Percentiles rank a stretch among this genome's conserved stretches.
phyloP scores from a whole-genome alignment of 2,329 filamentous ascomycete species.

The Hypoxylon sp. region DNA sequence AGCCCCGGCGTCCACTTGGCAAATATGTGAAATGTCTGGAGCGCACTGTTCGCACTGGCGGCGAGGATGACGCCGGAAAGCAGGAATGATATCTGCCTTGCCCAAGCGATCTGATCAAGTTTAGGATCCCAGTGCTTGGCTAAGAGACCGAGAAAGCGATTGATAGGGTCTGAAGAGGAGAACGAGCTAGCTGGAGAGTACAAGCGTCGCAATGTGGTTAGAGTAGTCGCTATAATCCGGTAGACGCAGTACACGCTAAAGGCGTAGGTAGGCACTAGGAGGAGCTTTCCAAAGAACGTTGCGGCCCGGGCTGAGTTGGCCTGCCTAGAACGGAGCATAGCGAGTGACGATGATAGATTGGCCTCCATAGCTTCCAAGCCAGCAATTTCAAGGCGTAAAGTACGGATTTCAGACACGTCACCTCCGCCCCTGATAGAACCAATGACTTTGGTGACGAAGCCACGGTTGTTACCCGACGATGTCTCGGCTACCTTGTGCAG shows the following conservation, averaged over 20 bases:
- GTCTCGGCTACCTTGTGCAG: conserved; percentile 65
- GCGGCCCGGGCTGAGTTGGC: conserved; percentile 71
- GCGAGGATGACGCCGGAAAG: conserved; percentile 84
- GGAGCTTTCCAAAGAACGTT: conserved; percentile 70
- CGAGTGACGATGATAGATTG: conserved; percentile 71
- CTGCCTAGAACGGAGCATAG: conserved; percentile 68
- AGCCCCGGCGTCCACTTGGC: conserved; percentile 75
- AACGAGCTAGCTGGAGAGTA: conserved; percentile 61
- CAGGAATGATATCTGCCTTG: conserved; percentile 83
- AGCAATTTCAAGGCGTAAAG: conserved; percentile 76
- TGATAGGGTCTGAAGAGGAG: conserved; percentile 81
- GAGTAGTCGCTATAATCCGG: conserved; percentile 75
- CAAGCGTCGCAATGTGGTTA: conserved; percentile 71
- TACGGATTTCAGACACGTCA: conserved; percentile 65
- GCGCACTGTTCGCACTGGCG: conserved; percentile 79
- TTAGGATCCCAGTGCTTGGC: conserved; percentile 85
- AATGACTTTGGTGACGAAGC: conserved; percentile 77
- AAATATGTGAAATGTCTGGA: conserved; percentile 87
- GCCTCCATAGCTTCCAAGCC: conserved; percentile 83
- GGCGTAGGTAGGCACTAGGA: conserved; percentile 68
- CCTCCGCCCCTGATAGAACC: conserved; percentile 73
- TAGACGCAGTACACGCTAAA: conserved; percentile 88
- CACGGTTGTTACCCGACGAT: conserved; percentile 54
- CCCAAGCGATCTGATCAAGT: conserved; percentile 83
- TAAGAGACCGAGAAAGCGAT: conserved; percentile 79